Base-by-base conservation (phyloP, 306 rosid species). In the Prunus mume region DNA sequence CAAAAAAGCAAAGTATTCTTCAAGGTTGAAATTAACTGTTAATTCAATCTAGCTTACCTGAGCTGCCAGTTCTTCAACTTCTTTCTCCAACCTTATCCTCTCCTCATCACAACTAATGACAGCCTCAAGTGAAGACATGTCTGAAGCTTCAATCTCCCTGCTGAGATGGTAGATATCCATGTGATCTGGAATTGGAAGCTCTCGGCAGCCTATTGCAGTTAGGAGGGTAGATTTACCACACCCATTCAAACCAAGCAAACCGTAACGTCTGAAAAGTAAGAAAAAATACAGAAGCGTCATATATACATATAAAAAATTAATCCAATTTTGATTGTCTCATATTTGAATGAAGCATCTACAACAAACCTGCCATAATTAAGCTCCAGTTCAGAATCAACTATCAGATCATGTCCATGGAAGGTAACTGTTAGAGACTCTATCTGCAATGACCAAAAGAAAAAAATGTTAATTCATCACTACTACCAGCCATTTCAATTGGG, bases 141-240 rank as follows among this genome's bases (percentile, higher is more conserved):
- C 98, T 65, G 99, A 92, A 60, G 99, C 99, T 82, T 96, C 99
- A 87, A 96, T 96, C 84, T 96, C 99, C 65, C 96, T 82, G 28
- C 86, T 46, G 64, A 96, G 97, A 81, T 92, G 98, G 82, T 84
- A 85, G 54, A 96, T 96, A 91, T 96, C 98, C 99, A 96, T 92
- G 80, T 92, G 98, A 0, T 92, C 98, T 5, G 99, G 99, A 81
- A 92, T 92, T 43, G 98, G 96, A 81, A 96, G 98, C 90, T 96
- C 99, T 24, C 96, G 87, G 19, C 66, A 47, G 64, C 99, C 97
- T 32, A 96, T 89, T 60, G 99, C 93, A 3, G 96, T 76, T 12
- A 96, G 93, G 17, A 96, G 90, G 43, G 98, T 95, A 67, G 98
- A 95, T 77, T 95, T 95, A 55, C 98, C 98, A 76, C 98, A 95